These are phyloP conservation scores for Schizothecium vesticola DNA, from an alignment of 495 filamentous ascomycete species.

Conservation along the genomic window DNA sequence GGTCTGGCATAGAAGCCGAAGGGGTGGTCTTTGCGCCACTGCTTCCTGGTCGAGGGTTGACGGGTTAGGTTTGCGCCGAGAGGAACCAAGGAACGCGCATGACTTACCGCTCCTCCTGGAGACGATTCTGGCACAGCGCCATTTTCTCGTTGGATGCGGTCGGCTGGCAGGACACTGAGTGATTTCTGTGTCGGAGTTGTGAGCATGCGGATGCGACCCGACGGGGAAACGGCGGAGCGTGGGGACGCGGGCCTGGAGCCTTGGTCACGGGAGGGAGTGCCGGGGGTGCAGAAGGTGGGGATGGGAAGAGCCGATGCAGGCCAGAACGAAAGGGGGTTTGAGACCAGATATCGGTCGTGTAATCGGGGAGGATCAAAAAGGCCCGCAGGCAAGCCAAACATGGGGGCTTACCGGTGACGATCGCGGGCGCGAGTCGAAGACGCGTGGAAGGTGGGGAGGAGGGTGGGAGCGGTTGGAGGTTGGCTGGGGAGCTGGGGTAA, in stretches of 20 bases:
- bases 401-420: conserved; percentile 1
- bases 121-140: conserved; percentile 82
- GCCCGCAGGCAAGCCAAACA: neutral
- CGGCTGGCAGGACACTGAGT: conserved; percentile 1
- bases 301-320: conserved; percentile 17
- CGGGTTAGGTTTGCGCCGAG: neutral
- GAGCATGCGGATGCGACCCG: neutral
- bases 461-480: neutral
- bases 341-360: neutral
- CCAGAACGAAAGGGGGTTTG: neutral
- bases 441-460: neutral
- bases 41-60: conserved; percentile 56
- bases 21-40: conserved; percentile 94
- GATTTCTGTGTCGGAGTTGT: conserved; percentile 4
- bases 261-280: conserved; percentile 18
- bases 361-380: neutral
- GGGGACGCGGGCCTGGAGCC: conserved; percentile 16
- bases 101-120: conserved; percentile 83
- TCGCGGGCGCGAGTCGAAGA: neutral
- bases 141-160: conserved; percentile 41
- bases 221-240: conserved; percentile 4
- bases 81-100: neutral
- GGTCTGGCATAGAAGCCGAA: conserved; percentile 97
- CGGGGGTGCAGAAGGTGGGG: conserved; percentile 9
- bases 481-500: neutral